phyloP scores from a whole-genome alignment of 768 basidiomycete genomes.

The Trametes punicea region DNA sequence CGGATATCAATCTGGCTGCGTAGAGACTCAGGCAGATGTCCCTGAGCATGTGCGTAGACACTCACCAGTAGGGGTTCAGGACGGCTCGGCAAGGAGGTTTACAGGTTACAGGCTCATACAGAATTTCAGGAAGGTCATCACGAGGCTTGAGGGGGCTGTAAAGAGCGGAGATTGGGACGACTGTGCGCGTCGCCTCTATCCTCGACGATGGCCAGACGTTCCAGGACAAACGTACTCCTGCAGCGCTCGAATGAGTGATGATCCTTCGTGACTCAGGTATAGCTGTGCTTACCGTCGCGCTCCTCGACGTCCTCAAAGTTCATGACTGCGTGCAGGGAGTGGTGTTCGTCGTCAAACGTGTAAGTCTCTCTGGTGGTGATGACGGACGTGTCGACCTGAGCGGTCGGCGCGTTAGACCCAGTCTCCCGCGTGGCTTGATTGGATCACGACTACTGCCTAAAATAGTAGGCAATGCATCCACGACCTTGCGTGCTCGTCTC shows the following conservation, averaged over 20 bases:
- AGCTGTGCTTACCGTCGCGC: slow-evolving; percentile 71
- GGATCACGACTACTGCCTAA: not conserved
- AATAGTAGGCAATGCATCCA: not conserved
- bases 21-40: not conserved
- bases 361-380: slow-evolving; percentile 2
- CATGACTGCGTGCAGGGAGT: slow-evolving; percentile 25
- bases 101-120: slow-evolving; percentile 98
- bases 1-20: slow-evolving; percentile 95
- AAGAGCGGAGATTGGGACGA: slow-evolving; percentile 96
- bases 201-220: slow-evolving; percentile 98
- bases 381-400: slow-evolving; percentile 15
- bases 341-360: slow-evolving; percentile 5
- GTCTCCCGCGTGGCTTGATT: slow-evolving; percentile 5
- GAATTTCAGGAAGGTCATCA: slow-evolving; percentile 91
- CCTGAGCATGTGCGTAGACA: slow-evolving; percentile 10
- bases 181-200: slow-evolving; percentile 96
- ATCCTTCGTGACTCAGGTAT: not conserved
- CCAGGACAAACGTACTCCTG: slow-evolving; percentile 95
- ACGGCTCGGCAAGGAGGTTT: slow-evolving; percentile 97
- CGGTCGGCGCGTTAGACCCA: not conserved
- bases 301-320: slow-evolving; percentile 98
- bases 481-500: not conserved
- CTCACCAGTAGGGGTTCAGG: slow-evolving; percentile 94
- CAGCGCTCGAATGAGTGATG: not conserved
- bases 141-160: slow-evolving; percentile 94